These are phyloP conservation scores for Leccinum rimulosum DNA, from an alignment of 768 basidiomycete genomes.

Conservation along the genomic window DNA sequence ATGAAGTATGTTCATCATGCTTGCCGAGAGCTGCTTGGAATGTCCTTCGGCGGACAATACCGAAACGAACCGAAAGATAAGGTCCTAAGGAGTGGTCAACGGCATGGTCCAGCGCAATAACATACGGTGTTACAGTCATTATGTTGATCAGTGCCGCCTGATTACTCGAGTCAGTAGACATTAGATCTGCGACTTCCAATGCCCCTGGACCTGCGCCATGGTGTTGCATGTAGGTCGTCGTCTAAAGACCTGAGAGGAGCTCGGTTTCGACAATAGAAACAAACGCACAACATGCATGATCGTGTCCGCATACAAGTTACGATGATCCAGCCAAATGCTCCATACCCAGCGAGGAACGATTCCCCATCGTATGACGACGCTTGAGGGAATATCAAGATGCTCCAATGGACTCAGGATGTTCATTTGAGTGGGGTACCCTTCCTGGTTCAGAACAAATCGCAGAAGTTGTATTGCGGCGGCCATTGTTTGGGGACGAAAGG, in stretches of 20 bases:
- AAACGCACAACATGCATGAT: slow-evolving; percentile 47
- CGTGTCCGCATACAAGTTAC: slow-evolving; percentile 46
- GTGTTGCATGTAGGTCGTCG: slow-evolving; percentile 52
- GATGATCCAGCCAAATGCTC: slow-evolving; percentile 57
- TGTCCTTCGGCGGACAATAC: slow-evolving; percentile 14
- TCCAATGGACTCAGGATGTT: slow-evolving; percentile 12
- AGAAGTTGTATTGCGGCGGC: slow-evolving; percentile 45
- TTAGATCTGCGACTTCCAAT: slow-evolving; percentile 3
- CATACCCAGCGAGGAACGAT: slow-evolving; percentile 61
- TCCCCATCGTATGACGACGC: slow-evolving; percentile 59
- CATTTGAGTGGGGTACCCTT: slow-evolving; percentile 10
- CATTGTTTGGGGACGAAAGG: slow-evolving; percentile 48
- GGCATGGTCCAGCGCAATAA: neutral
- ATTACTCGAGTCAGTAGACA: neutral
- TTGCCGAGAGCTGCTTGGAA: slow-evolving; percentile 16
- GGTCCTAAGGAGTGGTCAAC: slow-evolving; percentile 17
- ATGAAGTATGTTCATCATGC: slow-evolving; percentile 18
- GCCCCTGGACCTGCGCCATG: slow-evolving; percentile 12
- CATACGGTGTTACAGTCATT: slow-evolving; percentile 25
- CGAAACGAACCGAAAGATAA: slow-evolving; percentile 23
- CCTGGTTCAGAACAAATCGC: slow-evolving; percentile 36
- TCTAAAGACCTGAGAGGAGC: slow-evolving; percentile 35
- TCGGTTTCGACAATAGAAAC: neutral
- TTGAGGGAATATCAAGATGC: slow-evolving; percentile 42
- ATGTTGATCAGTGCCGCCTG: slow-evolving; percentile 21